phyloP scores from a whole-genome alignment of 2,329 filamentous ascomycete genomes.

The Paecilomyces niveus region DNA sequence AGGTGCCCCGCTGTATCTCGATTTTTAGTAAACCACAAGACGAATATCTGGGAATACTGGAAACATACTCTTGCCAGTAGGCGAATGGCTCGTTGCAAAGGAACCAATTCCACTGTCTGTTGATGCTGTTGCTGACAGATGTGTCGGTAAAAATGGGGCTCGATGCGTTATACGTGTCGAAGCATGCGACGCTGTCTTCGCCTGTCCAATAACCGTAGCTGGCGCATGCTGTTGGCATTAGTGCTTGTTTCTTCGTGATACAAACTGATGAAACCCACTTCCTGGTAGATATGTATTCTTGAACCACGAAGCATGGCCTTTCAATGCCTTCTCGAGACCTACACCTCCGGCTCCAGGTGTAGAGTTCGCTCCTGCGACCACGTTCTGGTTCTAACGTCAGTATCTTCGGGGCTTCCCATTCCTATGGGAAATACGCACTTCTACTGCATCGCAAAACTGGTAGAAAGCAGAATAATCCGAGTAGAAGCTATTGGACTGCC shows the following conservation, averaged over 20 bases:
- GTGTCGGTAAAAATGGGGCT: slow-evolving; percentile 47
- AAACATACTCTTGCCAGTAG: slow-evolving; percentile 47
- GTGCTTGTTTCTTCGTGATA: neutral
- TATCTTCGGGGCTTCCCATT: slow-evolving; percentile 1
- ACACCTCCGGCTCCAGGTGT: slow-evolving; percentile 39
- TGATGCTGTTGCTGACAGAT: slow-evolving; percentile 37
- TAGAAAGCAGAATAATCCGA: slow-evolving; percentile 41
- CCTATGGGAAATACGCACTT: slow-evolving; percentile 27
- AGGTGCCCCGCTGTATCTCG: slow-evolving; percentile 44
- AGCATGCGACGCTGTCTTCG: slow-evolving; percentile 42
- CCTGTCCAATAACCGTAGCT: slow-evolving; percentile 44
- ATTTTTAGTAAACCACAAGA: slow-evolving; percentile 6
- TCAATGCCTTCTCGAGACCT: slow-evolving; percentile 47
- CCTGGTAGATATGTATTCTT: slow-evolving; percentile 40
- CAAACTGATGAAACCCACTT: slow-evolving; percentile 42
- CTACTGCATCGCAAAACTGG: slow-evolving; percentile 45
- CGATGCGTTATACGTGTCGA: slow-evolving; percentile 46
- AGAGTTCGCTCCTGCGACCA: slow-evolving; percentile 17
- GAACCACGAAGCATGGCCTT: slow-evolving; percentile 50
- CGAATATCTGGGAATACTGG: neutral
- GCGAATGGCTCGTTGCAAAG: slow-evolving; percentile 57
- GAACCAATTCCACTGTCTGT: slow-evolving; percentile 55
- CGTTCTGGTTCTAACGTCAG: slow-evolving; percentile 21
- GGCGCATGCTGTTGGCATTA: slow-evolving; percentile 34
- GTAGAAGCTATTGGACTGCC: slow-evolving; percentile 50